Evolutionary conservation across 345 rosid genomes (phyloP).

Genomic region (Euphorbia peplus): DNA sequence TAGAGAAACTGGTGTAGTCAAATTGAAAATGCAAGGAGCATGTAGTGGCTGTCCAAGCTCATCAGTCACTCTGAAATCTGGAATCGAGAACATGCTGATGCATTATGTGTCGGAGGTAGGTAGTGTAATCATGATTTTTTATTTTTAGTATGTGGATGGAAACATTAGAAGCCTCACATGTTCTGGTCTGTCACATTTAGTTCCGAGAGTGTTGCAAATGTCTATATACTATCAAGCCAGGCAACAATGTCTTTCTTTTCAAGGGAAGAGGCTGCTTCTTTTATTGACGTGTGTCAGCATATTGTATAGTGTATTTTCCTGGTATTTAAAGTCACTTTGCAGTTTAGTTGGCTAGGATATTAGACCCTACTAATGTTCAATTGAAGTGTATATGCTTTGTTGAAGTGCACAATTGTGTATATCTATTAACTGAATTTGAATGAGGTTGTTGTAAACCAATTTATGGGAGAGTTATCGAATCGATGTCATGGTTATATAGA

Average conservation of each 20-base stretch:
- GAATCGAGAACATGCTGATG: slow-evolving; percentile 98
- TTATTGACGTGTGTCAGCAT: not conserved
- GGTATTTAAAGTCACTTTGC: not conserved
- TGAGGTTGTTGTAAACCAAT: not conserved
- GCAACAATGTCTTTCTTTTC: not conserved
- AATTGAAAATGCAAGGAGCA: slow-evolving; percentile 95
- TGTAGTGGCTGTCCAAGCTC: slow-evolving; percentile 99
- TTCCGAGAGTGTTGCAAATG: not conserved
- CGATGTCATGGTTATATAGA: not conserved
- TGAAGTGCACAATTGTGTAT: not conserved
- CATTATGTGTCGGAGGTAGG: slow-evolving; percentile 95
- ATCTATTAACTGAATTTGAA: not conserved
- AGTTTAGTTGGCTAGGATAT: not conserved
- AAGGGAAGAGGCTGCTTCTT: not conserved
- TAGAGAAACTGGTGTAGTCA: slow-evolving; percentile 88
- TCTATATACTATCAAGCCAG: not conserved
- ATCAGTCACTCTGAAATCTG: slow-evolving; percentile 94
- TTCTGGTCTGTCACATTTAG: not conserved
- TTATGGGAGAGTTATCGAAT: not conserved
- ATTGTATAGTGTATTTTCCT: not conserved
- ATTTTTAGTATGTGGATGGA: not conserved
- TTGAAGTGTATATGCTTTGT: too few relatives aligned
- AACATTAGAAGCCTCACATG: not conserved
- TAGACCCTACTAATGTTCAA: not conserved
- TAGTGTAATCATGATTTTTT: slow-evolving; percentile 3